A percentile compares a stretch with the other conserved stretches of the same genome.
Conservation (phyloP, 2,329 filamentous ascomycete genomes). For the Cladophialophora yegresii region DNA sequence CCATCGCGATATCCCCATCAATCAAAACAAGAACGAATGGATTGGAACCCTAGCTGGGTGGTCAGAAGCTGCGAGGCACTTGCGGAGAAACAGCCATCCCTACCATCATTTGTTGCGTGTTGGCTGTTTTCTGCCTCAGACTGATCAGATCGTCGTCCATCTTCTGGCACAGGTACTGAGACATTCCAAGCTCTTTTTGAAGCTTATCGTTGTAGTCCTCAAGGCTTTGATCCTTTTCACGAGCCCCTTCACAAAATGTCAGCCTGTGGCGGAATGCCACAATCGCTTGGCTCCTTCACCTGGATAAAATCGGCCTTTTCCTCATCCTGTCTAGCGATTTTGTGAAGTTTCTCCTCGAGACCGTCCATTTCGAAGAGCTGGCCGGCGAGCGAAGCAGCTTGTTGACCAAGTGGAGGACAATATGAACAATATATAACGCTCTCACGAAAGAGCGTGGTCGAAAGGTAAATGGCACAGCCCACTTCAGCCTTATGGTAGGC, state of each 20-base stretch:
- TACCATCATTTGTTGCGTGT: slow-evolving; percentile 4
- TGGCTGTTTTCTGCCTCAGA: neutral
- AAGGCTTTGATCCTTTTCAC: neutral
- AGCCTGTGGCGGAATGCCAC: neutral
- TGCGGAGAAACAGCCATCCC: neutral
- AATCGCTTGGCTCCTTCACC: neutral
- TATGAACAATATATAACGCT: neutral
- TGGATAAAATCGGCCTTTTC: slow-evolving; percentile 13
- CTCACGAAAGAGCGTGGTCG: neutral
- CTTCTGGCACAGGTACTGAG: slow-evolving; percentile 17
- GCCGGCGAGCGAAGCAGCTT: neutral
- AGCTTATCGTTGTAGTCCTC: slow-evolving; percentile 12
- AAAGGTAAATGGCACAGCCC: neutral
- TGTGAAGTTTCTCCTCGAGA: slow-evolving; percentile 1
- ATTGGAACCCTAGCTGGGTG: slow-evolving; percentile 1
- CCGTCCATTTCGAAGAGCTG: slow-evolving; percentile 1
- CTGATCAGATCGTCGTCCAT: slow-evolving; percentile 11
- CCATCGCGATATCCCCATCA: slow-evolving; percentile 45
- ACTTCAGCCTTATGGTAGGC: neutral
- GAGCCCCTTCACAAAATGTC: slow-evolving; percentile 5
- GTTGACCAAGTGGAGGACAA: neutral
- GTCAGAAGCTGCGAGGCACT: neutral
- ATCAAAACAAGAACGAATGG: slow-evolving; percentile 28
- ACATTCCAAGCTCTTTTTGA: slow-evolving; percentile 12
- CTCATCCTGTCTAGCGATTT: slow-evolving; percentile 4